Conservation (phyloP, 2,329 filamentous ascomycete genomes). For the Aspergillus fijiensis region DNA sequence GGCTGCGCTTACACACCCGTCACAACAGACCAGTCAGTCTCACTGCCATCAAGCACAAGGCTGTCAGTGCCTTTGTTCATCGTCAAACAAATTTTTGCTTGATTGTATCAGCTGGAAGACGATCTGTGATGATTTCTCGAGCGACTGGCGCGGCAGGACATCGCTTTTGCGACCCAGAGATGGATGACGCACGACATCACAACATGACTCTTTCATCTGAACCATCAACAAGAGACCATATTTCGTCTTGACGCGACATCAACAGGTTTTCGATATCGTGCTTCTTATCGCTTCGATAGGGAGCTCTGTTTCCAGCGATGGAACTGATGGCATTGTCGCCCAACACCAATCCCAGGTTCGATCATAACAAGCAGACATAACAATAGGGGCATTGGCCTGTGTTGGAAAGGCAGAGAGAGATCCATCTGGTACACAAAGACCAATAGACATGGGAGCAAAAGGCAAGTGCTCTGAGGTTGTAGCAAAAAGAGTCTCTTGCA, state of each 20-base stretch:
- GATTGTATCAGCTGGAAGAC: neutral
- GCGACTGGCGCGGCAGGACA: neutral
- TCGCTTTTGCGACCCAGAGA: neutral
- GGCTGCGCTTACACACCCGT: constrained; percentile 25
- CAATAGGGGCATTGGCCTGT: neutral
- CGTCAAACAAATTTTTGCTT: neutral
- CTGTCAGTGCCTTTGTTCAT: neutral
- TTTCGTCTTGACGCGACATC: neutral
- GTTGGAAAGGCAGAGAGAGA: neutral
- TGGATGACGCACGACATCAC: neutral
- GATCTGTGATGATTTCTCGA: neutral
- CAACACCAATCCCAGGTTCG: neutral
- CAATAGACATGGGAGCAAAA: neutral
- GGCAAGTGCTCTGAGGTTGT: neutral
- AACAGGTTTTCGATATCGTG: neutral
- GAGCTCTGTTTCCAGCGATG: neutral
- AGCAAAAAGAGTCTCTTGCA: neutral
- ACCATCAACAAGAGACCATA: neutral
- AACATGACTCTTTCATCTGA: neutral
- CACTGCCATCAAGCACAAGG: constrained; percentile 2
- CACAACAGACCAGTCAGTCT: constrained; percentile 10
- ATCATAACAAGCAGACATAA: neutral
- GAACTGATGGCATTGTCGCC: neutral
- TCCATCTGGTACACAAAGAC: neutral
- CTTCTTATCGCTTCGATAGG: neutral